Conservation (phyloP, 148 eudicot genomes). For the Rhododendron vialii region DNA sequence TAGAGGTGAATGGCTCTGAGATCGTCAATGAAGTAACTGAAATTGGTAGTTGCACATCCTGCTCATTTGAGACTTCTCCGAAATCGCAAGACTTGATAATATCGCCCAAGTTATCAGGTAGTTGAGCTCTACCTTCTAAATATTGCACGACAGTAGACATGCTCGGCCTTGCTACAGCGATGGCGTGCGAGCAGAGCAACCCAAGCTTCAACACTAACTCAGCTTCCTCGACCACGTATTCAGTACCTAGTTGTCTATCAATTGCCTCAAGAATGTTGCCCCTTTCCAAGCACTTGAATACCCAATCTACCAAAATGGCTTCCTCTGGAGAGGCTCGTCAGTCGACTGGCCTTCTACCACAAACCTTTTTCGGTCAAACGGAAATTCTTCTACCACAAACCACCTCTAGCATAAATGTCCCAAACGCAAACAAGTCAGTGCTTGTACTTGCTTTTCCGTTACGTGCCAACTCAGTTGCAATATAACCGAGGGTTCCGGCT, state of each 20-base stretch:
- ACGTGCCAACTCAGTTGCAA: no score
- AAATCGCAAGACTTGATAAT: not conserved
- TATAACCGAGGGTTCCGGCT: no score
- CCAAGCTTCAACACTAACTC: not conserved
- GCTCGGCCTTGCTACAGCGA: not conserved
- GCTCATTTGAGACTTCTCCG: not conserved
- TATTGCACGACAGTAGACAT: not conserved
- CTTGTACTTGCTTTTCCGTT: no score
- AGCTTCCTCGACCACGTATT: not conserved
- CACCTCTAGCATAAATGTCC: no score
- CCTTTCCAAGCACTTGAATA: no score
- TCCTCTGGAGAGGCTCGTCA: no score
- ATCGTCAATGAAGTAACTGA: not conserved
- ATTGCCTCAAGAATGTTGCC: not conserved
- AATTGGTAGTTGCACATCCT: no score
- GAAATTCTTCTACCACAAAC: no score
- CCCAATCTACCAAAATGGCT: no score
- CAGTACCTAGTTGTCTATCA: not conserved
- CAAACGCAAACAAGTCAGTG: no score
- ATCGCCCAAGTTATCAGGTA: not conserved
- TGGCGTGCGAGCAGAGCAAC: not conserved
- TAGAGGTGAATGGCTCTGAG: not conserved
- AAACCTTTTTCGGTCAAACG: no score
- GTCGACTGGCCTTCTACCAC: no score
- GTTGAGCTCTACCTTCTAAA: not conserved